Base-by-base conservation (phyloP, 2,329 filamentous ascomycete genomes). In the Talaromyces sp. region DNA sequence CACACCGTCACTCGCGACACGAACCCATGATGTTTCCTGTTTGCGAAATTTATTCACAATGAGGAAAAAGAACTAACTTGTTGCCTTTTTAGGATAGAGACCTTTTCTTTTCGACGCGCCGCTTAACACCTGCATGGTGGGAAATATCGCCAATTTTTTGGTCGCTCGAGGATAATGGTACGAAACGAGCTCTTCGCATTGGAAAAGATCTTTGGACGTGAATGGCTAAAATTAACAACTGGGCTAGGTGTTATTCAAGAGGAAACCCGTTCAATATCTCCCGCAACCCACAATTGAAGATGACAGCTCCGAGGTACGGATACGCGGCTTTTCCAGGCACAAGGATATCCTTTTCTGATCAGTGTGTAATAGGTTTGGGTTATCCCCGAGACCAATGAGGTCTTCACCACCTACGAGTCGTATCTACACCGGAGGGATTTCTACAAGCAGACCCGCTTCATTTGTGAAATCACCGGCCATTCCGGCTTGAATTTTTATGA, bases 401-500 rank as follows among this genome's bases (percentile, higher is more conserved):
- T 97, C 60, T 99, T 97, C 72, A 81, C 83, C 21, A 88, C 88
- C 56, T 97, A 97, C 74, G 92, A 97, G 70, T 86, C 88, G 48
- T 99, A 96, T 76, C 78, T 97, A 38, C 83, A 85, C 67, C 86
- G 92, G 61, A 88, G 92, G 83, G 92, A 97, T 73, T 97, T 96
- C 72, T 96, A 96, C 74, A 92, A 89, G 67, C 91, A 95, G 87
- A 90, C 87, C 70, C 87, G 89, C 59, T 99, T 97, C 75, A 96
- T 95, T 63, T 96, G 95, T 75, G 90, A 96, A 72, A 95, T 97
- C 65, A 96, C 92, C 12, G 94, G 94, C 58, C 93, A 96, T 74
- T 95, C 92, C 31, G 89, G 89, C 57, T 81, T 97, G 65, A 93
- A 86, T 3, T 99, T 95, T 75, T 97, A 97, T 70, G 91, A 96